phyloP scores from a whole-genome alignment of 225 moss, liverwort and hornwort genomes.

The Rhytidiadelphus loreus region DNA sequence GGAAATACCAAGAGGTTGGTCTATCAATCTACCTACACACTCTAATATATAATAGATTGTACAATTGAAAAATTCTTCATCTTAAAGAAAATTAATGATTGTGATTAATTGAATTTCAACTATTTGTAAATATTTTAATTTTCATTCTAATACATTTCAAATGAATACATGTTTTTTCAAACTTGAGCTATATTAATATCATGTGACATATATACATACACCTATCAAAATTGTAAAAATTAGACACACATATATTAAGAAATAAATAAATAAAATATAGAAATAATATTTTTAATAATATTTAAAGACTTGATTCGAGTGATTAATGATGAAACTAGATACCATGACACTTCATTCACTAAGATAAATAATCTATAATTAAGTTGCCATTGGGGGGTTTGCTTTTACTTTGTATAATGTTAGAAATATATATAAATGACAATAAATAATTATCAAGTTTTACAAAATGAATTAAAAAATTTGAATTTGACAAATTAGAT shows the following conservation, averaged over 20 bases:
- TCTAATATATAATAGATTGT: background rate
- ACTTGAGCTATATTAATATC: background rate
- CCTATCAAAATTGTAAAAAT: background rate
- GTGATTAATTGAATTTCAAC: background rate
- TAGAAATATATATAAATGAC: background rate
- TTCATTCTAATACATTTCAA: background rate
- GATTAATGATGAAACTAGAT: background rate
- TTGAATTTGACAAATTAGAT: background rate
- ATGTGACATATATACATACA: background rate
- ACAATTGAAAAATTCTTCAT: background rate
- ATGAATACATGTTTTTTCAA: background rate
- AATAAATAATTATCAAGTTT: too few relatives aligned
- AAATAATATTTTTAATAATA: background rate
- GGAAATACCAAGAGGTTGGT: fast-evolving
- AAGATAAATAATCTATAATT: background rate
- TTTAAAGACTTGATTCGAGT: background rate
- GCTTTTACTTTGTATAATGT: fast-evolving
- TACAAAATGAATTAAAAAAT: too few relatives aligned
- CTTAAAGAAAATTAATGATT: background rate
- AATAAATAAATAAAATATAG: background rate
- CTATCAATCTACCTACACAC: background rate
- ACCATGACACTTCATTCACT: background rate
- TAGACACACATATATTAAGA: background rate
- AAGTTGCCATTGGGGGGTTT: background rate
- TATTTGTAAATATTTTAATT: background rate